Percentiles rank a stretch among this genome's conserved stretches.
phyloP scores from a whole-genome alignment of 2,329 filamentous ascomycete species.

The Nothomitra cinnamomea region DNA sequence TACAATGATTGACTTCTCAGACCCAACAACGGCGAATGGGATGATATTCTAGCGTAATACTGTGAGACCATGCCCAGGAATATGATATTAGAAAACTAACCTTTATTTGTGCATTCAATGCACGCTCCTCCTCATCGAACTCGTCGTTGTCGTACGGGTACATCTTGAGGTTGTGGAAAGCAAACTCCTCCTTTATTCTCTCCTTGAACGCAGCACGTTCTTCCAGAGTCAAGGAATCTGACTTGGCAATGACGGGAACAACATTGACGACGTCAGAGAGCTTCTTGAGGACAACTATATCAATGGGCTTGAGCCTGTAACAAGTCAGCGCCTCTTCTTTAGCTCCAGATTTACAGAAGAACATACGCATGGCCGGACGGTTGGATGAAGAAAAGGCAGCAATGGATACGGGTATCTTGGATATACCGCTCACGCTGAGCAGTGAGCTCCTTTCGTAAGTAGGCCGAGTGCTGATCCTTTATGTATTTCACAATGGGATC shows the following conservation, averaged over 20 bases:
- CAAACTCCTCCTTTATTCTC: slow-evolving; percentile 97
- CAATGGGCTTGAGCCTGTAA: slow-evolving; percentile 73
- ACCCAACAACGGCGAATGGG: slow-evolving; percentile 94
- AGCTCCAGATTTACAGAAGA: not conserved
- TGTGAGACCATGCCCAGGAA: not conserved
- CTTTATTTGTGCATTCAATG: slow-evolving; percentile 92
- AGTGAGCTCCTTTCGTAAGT: slow-evolving; percentile 97
- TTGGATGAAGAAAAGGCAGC: slow-evolving; percentile 99
- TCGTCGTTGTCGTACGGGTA: slow-evolving; percentile 99
- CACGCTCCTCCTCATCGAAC: slow-evolving; percentile 90
- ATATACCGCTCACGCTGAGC: slow-evolving; percentile 98
- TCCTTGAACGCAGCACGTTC: slow-evolving; percentile 96
- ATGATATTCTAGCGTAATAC: slow-evolving; percentile 55
- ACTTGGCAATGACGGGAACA: slow-evolving; percentile 96
- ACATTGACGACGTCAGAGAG: slow-evolving; percentile 98
- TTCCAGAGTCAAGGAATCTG: slow-evolving; percentile 87
- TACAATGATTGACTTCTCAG: slow-evolving; percentile 94
- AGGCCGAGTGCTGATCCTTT: slow-evolving; percentile 99
- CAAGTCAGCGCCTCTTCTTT: slow-evolving; percentile 7
- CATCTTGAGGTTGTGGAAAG: slow-evolving; percentile 99
- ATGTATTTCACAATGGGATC: slow-evolving; percentile 99
- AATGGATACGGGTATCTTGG: slow-evolving; percentile 97
- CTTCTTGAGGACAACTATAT: slow-evolving; percentile 99
- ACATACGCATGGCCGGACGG: slow-evolving; percentile 76
- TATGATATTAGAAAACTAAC: slow-evolving; percentile 28